Percentiles rank a stretch among this genome's conserved stretches.
phyloP scores from a whole-genome alignment of 306 rosid species.

The Alnus glutinosa region DNA sequence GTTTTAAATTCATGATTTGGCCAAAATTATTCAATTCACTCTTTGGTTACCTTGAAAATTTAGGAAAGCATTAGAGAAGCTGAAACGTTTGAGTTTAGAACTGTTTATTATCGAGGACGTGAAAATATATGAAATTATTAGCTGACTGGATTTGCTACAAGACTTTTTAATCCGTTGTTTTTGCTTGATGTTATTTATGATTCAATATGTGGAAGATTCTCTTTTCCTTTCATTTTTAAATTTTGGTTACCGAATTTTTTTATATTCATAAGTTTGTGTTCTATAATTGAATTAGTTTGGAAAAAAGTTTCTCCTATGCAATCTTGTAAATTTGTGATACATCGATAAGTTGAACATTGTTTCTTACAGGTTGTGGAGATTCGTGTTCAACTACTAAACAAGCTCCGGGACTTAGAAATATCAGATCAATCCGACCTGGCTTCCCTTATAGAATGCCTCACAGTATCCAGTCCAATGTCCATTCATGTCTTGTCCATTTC shows the following conservation, averaged over 20 bases:
- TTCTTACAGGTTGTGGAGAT: slow-evolving; percentile 60
- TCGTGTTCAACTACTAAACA: slow-evolving; percentile 55
- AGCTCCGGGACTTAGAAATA: slow-evolving; percentile 50
- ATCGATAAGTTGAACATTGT: neutral
- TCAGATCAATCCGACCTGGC: slow-evolving; percentile 43
- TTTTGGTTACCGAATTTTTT: neutral
- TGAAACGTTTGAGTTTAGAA: neutral
- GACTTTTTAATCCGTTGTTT: neutral
- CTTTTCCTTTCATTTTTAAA: neutral
- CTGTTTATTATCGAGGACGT: neutral
- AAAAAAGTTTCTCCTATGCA: neutral
- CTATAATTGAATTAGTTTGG: neutral
- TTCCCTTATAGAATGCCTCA: slow-evolving; percentile 49
- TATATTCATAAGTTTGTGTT: neutral
- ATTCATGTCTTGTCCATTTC: neutral
- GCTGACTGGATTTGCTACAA: neutral
- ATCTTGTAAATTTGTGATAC: neutral
- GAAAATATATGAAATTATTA: neutral
- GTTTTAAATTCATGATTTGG: neutral
- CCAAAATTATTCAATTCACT: neutral
- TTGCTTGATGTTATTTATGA: neutral
- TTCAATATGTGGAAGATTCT: neutral
- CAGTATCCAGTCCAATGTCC: slow-evolving; percentile 56
- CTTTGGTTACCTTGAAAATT: neutral
- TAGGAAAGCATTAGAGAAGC: neutral